Conservation (phyloP, 2,329 filamentous ascomycete species). For the Aspergillus ruber region DNA sequence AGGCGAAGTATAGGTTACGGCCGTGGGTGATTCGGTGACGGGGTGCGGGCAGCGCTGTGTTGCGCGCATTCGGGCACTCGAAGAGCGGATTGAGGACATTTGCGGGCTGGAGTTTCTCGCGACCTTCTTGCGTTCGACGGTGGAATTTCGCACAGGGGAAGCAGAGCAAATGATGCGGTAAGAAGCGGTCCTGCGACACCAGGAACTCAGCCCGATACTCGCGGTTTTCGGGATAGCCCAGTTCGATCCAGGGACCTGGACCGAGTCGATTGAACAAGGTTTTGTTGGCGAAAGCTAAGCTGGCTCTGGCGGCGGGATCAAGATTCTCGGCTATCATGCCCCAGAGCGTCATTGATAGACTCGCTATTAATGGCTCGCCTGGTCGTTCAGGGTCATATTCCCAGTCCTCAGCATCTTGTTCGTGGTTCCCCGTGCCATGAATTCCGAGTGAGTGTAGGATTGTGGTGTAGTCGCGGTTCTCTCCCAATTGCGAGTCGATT, state of each 20-base stretch:
- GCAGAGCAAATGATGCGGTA: conserved; percentile 54
- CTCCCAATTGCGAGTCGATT: conserved; percentile 31
- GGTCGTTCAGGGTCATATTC: conserved; percentile 21
- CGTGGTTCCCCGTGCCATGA: conserved; percentile 22
- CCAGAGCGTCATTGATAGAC: conserved; percentile 44
- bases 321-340: conserved; percentile 36
- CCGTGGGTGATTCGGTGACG: conserved; percentile 50
- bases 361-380: conserved; percentile 40
- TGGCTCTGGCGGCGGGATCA: conserved; percentile 42
- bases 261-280: conserved; percentile 42
- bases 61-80: conserved; percentile 48
- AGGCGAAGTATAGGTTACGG: conserved; percentile 52
- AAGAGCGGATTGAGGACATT: conserved; percentile 53
- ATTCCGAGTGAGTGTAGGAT: conserved; percentile 31
- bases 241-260: conserved; percentile 29
- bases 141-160: conserved; percentile 54
- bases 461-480: conserved; percentile 30
- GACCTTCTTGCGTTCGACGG: conserved; percentile 46
- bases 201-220: conserved; percentile 47
- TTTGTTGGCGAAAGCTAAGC: conserved; percentile 45
- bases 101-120: conserved; percentile 49
- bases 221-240: conserved; percentile 40
- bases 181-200: conserved; percentile 42
- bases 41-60: conserved; percentile 42
- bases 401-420: conserved; percentile 5